phyloP scores from a whole-genome alignment of 768 basidiomycete genomes.

The Mycena rosella region DNA sequence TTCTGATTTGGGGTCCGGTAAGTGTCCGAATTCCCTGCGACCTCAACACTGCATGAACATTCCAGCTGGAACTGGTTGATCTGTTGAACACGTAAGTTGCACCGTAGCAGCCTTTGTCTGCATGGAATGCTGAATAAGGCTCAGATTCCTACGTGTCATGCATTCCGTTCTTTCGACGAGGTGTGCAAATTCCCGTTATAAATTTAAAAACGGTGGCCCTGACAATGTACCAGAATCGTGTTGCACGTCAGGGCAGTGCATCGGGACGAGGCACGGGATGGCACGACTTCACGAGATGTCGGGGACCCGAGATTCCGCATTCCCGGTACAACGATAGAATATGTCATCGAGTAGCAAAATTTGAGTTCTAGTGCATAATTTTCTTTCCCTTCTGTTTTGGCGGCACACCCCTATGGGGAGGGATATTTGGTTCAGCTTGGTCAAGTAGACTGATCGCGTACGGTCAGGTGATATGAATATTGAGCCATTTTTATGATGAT shows the following conservation, averaged over 20 bases:
- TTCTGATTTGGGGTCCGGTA: slow-evolving; percentile 36
- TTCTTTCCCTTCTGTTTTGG: no score
- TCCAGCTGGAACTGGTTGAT: slow-evolving; percentile 12
- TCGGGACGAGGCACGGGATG: not conserved
- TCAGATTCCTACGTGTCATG: slow-evolving; percentile 43
- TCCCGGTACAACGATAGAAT: not conserved
- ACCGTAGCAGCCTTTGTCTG: not conserved
- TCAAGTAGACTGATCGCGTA: no score
- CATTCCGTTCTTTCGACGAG: slow-evolving; percentile 31
- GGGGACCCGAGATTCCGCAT: not conserved
- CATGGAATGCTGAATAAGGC: not conserved
- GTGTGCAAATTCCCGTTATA: no score
- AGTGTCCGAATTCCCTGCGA: not conserved
- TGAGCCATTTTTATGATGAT: no score
- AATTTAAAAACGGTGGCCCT: no score
- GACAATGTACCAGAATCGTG: not conserved
- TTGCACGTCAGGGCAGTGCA: no score
- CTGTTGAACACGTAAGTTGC: slow-evolving; percentile 7
- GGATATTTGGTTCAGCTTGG: no score
- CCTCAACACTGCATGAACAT: not conserved
- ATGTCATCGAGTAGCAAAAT: not conserved
- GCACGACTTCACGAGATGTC: not conserved
- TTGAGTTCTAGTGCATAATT: no score
- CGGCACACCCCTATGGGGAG: no score
- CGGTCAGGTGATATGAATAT: no score